Evolutionary conservation across 371 early-diverging fungal species (phyloP).

Genomic region (Dentiscutata heterogama): DNA sequence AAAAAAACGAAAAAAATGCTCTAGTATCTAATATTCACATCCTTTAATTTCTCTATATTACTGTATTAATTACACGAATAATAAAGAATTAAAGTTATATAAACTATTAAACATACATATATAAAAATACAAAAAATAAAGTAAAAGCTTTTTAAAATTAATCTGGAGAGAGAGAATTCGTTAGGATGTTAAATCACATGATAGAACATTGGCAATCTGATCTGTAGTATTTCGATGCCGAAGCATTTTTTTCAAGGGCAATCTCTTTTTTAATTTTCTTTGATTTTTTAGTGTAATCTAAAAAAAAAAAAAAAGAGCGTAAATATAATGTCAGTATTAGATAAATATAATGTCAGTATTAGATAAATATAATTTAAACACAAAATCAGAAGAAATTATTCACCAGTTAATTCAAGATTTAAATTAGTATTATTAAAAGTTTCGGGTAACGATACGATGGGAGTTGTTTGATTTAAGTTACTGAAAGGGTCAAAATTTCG

Average conservation of each 20-base stretch:
- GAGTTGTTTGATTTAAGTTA: too few species aligned
- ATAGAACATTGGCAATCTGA: not conserved
- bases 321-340: not conserved
- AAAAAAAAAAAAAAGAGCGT: not conserved
- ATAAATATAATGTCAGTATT: not conserved
- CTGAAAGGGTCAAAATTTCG: too few species aligned
- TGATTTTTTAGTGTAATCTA: slow-evolving; percentile 3
- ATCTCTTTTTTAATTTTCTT: not conserved
- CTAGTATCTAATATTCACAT: too few species aligned
- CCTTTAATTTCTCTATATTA: too few species aligned
- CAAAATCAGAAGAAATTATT: not conserved
- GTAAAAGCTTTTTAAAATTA: too few species aligned
- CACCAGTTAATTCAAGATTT: slow-evolving; percentile 1
- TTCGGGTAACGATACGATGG: not conserved
- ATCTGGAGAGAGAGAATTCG: too few species aligned
- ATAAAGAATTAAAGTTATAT: too few species aligned
- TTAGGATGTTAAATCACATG: not conserved
- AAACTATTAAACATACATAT: too few species aligned
- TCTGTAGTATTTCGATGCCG: not conserved
- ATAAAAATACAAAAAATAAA: too few species aligned
- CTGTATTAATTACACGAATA: too few species aligned
- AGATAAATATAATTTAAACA: not conserved
- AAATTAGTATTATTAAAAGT: not conserved
- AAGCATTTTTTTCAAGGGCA: not conserved
- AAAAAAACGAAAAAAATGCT: too few species aligned